Conservation (phyloP, 1,284 basidiomycete species). For the Microbotryomycetes sp. region DNA sequence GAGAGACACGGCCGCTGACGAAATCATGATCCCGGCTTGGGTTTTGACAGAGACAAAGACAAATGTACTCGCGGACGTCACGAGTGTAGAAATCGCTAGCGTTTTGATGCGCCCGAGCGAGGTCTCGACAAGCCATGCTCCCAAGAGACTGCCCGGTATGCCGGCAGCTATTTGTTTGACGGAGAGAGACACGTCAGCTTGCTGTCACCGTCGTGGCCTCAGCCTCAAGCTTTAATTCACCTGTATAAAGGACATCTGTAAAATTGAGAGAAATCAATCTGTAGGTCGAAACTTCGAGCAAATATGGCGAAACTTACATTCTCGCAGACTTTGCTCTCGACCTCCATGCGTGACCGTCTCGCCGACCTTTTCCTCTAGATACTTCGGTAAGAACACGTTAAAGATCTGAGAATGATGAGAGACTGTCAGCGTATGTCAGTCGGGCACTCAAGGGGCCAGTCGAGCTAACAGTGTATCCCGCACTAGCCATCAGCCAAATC, state of each 20-base stretch:
- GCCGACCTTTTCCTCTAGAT: slow-evolving; percentile 59
- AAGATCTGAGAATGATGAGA: slow-evolving; percentile 86
- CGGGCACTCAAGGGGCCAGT: neutral
- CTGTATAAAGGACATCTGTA: slow-evolving; percentile 28
- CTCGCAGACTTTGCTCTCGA: slow-evolving; percentile 32
- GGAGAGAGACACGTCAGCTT: too few relatives aligned
- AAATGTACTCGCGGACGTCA: slow-evolving; percentile 72
- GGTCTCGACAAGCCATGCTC: slow-evolving; percentile 80
- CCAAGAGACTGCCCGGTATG: slow-evolving; percentile 53
- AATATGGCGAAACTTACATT: slow-evolving; percentile 68
- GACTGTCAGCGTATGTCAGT: neutral
- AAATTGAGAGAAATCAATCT: neutral
- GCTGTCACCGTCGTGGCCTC: too few relatives aligned
- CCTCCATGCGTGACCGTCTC: slow-evolving; percentile 10
- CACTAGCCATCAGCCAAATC: slow-evolving; percentile 58
- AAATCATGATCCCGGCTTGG: slow-evolving; percentile 61
- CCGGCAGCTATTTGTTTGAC: neutral
- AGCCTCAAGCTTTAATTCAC: neutral
- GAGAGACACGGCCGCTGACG: slow-evolving; percentile 71
- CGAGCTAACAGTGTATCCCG: slow-evolving; percentile 32
- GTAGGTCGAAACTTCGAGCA: slow-evolving; percentile 53
- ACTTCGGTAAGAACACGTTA: slow-evolving; percentile 89
- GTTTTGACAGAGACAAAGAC: slow-evolving; percentile 61
- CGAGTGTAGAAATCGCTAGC: slow-evolving; percentile 69
- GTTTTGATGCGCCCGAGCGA: slow-evolving; percentile 67